These are phyloP conservation scores for Myriosclerotinia curreyana DNA, from an alignment of 2,329 filamentous ascomycete species.

Conservation along the genomic window DNA sequence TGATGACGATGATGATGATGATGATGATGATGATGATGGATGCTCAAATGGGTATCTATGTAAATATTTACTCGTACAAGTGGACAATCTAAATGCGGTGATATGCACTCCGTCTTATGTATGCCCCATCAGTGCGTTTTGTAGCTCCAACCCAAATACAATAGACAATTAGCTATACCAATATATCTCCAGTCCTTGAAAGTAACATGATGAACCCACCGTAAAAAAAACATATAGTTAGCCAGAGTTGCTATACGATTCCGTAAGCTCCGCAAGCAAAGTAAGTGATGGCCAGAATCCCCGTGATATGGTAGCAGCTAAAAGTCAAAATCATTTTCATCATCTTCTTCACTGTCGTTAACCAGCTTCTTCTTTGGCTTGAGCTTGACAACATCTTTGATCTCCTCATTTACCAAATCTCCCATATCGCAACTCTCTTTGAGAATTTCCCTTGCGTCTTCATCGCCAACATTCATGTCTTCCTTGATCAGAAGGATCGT, in stretches of 20 bases:
- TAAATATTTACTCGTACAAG: not conserved
- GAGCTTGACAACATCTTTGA: constrained; percentile 54
- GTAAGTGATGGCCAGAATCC: not conserved
- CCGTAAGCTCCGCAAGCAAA: not conserved
- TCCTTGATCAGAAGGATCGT: constrained; percentile 55
- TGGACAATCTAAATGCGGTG: not conserved
- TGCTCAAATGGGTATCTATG: constrained; percentile 4
- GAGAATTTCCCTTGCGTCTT: constrained; percentile 40
- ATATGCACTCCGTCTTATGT: not conserved
- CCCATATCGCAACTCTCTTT: constrained; percentile 32
- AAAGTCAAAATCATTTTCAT: constrained; percentile 14
- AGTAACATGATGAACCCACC: not conserved
- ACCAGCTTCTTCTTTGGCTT: constrained; percentile 52
- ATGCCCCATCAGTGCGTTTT: not conserved
- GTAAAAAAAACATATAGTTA: not conserved
- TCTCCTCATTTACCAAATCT: constrained; percentile 37
- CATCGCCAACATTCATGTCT: constrained; percentile 50
- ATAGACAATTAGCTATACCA: not conserved
- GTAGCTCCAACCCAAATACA: not conserved
- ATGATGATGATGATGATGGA: too few species aligned
- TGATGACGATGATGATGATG: too few species aligned
- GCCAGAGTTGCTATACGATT: not conserved
- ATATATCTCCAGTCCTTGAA: not conserved
- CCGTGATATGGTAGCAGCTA: not conserved
- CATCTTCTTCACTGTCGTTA: constrained; percentile 38